A percentile compares a stretch with the other conserved stretches of the same genome.
Conservation (phyloP, 805 yeast species). For the Teunomyces panamensis region DNA sequence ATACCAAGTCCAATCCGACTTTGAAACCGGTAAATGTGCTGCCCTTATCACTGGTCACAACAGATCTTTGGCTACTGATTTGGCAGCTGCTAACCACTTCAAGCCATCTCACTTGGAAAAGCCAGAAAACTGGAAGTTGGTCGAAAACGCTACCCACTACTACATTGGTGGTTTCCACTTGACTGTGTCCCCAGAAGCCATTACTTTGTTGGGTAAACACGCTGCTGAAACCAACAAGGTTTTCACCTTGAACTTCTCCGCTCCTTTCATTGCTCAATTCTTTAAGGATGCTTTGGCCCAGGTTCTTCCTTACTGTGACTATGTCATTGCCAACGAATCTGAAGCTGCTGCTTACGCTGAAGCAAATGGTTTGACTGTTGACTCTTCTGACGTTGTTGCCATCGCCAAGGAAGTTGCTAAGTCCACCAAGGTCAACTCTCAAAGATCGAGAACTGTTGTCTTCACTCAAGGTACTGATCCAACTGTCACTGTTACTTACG, state of each 20-base stretch:
- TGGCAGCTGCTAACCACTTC: constrained; percentile 98
- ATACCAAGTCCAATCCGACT: constrained; percentile 73
- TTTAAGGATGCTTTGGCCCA: constrained; percentile 87
- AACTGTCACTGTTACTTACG: constrained; percentile 71
- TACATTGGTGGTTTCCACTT: constrained; percentile 99
- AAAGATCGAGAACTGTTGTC: constrained; percentile 77
- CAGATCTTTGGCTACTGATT: constrained; percentile 93
- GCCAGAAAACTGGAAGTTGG: constrained; percentile 86
- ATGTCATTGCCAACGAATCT: constrained; percentile 90
- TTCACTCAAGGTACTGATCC: constrained; percentile 96
- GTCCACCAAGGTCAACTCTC: constrained; percentile 68
- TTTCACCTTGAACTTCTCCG: constrained; percentile 83
- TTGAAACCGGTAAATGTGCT: constrained; percentile 97
- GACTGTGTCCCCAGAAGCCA: constrained; percentile 96
- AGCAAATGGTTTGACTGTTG: constrained; percentile 59
- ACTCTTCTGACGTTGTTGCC: constrained; percentile 58
- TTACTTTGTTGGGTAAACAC: constrained; percentile 83
- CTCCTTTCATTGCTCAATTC: constrained; percentile 94
- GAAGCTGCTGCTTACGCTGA: constrained; percentile 95
- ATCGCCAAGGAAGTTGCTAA: constrained; percentile 82
- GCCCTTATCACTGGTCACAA: constrained; percentile 84
- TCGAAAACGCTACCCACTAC: constrained; percentile 75
- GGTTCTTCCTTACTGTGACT: constrained; percentile 83
- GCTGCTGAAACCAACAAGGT: constrained; percentile 80
- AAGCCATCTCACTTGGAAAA: constrained; percentile 80